Evolutionary conservation across 2,329 filamentous ascomycete species (phyloP).

Genomic region (Penicillium capsulatum): DNA sequence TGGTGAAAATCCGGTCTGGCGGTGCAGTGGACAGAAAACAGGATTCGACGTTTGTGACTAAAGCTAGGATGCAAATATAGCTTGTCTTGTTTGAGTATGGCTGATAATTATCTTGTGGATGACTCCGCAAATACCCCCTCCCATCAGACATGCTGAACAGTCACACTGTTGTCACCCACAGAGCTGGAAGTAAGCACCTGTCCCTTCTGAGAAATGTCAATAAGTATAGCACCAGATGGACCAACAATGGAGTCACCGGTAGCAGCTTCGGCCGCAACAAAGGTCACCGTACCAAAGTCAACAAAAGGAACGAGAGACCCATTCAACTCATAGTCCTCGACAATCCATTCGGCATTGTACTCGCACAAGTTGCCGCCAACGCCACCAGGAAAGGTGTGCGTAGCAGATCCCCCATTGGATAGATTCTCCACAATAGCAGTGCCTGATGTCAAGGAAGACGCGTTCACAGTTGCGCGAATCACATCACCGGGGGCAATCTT

Average conservation of each 20-base stretch:
- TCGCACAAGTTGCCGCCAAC: constrained; percentile 45
- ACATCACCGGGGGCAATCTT: constrained; percentile 42
- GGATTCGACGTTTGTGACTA: too few species aligned
- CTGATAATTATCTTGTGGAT: too few species aligned
- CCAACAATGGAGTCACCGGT: constrained; percentile 28
- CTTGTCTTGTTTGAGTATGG: too few species aligned
- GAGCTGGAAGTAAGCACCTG: constrained; percentile 34
- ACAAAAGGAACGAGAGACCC: constrained; percentile 5
- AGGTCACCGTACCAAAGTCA: constrained; percentile 27
- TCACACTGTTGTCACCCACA: constrained; percentile 19
- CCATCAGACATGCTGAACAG: constrained; percentile 23
- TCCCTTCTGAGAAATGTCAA: constrained; percentile 45
- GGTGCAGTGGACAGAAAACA: too few species aligned
- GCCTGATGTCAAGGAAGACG: constrained; percentile 41
- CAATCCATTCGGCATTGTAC: constrained; percentile 60
- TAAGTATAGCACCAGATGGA: constrained; percentile 38
- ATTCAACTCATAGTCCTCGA: constrained; percentile 37
- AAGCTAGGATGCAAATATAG: too few species aligned
- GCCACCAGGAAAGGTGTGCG: constrained; percentile 48
- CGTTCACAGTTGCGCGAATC: constrained; percentile 42
- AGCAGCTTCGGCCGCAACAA: constrained; percentile 40
- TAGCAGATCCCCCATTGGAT: constrained; percentile 49
- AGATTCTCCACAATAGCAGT: constrained; percentile 49
- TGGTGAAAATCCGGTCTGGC: too few species aligned
- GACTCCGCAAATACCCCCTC: not conserved